Evolutionary conservation across 2,329 filamentous ascomycete species (phyloP).

Genomic region (Colletotrichum destructivum): DNA sequence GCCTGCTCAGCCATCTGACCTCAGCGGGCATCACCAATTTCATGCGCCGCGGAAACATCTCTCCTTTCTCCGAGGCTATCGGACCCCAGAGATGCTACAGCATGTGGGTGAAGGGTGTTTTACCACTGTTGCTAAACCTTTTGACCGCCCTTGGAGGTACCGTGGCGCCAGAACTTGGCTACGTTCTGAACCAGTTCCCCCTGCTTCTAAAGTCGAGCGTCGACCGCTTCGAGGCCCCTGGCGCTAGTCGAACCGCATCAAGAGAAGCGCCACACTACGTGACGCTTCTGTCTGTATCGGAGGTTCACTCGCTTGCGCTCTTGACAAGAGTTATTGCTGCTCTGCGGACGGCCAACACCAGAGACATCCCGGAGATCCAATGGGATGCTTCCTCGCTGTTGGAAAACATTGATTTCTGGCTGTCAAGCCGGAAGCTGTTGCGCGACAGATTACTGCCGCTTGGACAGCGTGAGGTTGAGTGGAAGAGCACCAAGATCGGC

Average conservation of each 20-base stretch:
- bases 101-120: conserved; percentile 90
- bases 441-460: conserved; percentile 81
- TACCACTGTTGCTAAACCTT: conserved; percentile 91
- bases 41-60: conserved; percentile 79
- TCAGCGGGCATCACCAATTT: conserved; percentile 85
- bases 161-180: conserved; percentile 86
- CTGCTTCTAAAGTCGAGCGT: conserved; percentile 81
- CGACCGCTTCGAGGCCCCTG: conserved; percentile 77
- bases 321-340: conserved; percentile 80
- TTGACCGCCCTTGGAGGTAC: conserved; percentile 85
- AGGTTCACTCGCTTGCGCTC: conserved; percentile 84
- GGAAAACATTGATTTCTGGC: conserved; percentile 88
- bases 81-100: conserved; percentile 82
- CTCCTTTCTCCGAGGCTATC: conserved; percentile 82
- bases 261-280: conserved; percentile 73
- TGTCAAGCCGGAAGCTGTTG: conserved; percentile 78
- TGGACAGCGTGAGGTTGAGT: conserved; percentile 79
- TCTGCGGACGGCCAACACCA: conserved; percentile 75
- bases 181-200: conserved; percentile 92
- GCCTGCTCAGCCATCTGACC: conserved; percentile 83
- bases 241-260: conserved; percentile 66
- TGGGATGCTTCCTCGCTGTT: conserved; percentile 82
- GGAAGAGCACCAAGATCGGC: conserved; percentile 61
- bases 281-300: conserved; percentile 80
- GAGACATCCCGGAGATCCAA: conserved; percentile 79